Evolutionary conservation across 2,329 filamentous ascomycete species (phyloP).

Genomic region (Diaporthe caulivora): DNA sequence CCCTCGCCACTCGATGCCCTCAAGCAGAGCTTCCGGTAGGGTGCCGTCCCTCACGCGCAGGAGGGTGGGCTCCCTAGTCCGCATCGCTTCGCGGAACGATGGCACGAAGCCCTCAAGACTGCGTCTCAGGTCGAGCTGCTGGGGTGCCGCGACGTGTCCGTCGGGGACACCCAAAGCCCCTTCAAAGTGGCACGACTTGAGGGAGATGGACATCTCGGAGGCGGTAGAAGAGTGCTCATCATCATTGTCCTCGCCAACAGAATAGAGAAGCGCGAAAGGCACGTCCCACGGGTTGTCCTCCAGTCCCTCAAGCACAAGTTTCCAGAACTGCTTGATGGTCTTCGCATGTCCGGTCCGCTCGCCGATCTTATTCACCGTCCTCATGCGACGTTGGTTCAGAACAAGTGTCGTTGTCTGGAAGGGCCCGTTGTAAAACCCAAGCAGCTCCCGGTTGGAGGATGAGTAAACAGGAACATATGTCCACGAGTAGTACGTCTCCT

Average conservation of each 20-base stretch:
- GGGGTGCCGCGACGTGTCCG: conserved; percentile 49
- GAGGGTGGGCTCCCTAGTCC: conserved; percentile 50
- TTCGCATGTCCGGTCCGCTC: conserved; percentile 48
- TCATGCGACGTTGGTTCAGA: conserved; percentile 49
- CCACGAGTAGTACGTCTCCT: conserved; percentile 56
- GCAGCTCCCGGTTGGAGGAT: conserved; percentile 48
- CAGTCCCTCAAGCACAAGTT: conserved; percentile 48
- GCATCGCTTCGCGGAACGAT: conserved; percentile 53
- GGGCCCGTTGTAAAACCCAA: conserved; percentile 55
- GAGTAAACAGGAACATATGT: conserved; percentile 54
- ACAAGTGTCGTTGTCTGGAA: conserved; percentile 53
- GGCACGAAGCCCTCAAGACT: conserved; percentile 52
- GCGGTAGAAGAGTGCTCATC: conserved; percentile 50
- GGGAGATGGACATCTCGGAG: conserved; percentile 52
- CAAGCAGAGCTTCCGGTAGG: conserved; percentile 63
- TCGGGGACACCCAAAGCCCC: conserved; percentile 51
- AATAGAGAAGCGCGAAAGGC: conserved; percentile 56
- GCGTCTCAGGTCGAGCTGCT: conserved; percentile 51
- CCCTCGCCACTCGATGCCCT: conserved; percentile 65
- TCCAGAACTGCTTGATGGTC: conserved; percentile 52
- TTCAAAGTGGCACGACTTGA: conserved; percentile 52
- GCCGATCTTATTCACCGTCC: conserved; percentile 50
- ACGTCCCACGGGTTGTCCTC: conserved; percentile 53
- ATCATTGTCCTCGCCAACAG: conserved; percentile 54
- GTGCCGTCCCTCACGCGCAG: conserved; percentile 55